Base-by-base conservation (phyloP, 495 filamentous ascomycete genomes). In the Xylaria bambusicola region DNA sequence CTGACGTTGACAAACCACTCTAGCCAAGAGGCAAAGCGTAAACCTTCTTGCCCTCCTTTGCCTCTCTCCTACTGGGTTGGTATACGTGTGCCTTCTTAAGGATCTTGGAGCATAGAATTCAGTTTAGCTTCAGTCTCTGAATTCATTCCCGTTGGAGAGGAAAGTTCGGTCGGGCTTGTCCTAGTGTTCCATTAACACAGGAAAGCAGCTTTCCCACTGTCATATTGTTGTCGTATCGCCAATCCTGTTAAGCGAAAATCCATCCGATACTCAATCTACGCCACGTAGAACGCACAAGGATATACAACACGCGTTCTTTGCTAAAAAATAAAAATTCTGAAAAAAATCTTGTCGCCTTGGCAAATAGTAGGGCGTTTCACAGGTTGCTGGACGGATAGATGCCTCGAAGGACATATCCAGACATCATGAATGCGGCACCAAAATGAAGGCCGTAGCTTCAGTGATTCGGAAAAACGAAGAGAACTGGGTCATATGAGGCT, bases 1-100 rank as follows among this genome's bases (percentile, higher is more conserved):
- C 52, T 26, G 24, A 54, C 10, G 52, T 42, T 54, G 21, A 54
- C 38, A 42, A 44, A 54, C 24, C 29, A 38, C 4, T 38, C 38
- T 36, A 54, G 40, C 27, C 49, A 49, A 50, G 31, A 49, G 55
- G 33, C 35, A 40, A 51, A 51, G 13, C 8, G 23, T 29, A 17
- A 49, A 29, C 23, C 21, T 18, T 57, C 29, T 10, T 33, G 5
- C 29, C 29, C 29, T 10, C 29, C 29, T 33, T 5, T 10, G 29
- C 10, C 10, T 5, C 29, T 33, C n/a, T 47, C 36, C 33, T 15
- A 18, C 27, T 26, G 33, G 17, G 44, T 26, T 12, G 26, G 27
- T 29, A 21, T 13, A 15, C 17, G 47, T 26, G 21, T 41, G 29
- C 29, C 9, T 57, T 47, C 31, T 58, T 12, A 24, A 12, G 18